Evolutionary conservation across 73 alveolate genomes (phyloP).

Genomic region (Paramecium primaurelia): DNA sequence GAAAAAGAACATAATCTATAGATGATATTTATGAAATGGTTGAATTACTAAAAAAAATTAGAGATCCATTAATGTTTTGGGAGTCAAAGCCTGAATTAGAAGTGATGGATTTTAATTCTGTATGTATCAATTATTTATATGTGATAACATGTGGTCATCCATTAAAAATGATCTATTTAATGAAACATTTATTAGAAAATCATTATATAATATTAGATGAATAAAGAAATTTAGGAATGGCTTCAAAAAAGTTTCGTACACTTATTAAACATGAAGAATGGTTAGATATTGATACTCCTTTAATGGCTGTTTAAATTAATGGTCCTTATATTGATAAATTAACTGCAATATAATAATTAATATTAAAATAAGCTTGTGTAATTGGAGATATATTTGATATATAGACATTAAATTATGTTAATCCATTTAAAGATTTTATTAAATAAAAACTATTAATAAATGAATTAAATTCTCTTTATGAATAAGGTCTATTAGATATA

Average conservation of each 20-base stretch:
- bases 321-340: constrained; percentile 25
- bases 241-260: background rate
- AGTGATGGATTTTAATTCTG: constrained; percentile 14
- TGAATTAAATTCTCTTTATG: background rate
- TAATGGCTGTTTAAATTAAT: background rate
- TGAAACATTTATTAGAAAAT: background rate
- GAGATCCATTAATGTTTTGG: constrained; percentile 46
- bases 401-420: background rate
- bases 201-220: background rate
- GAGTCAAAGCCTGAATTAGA: constrained; percentile 46
- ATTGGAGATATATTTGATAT: constrained; percentile 41
- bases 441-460: background rate
- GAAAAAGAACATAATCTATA: background rate
- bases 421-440: constrained; percentile 21
- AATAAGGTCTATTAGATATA: background rate
- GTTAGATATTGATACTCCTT: background rate
- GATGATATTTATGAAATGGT: constrained; percentile 23
- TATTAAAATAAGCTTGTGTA: constrained; percentile 18
- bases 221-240: background rate
- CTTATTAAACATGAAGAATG: constrained; percentile 23
- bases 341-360: background rate
- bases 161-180: background rate
- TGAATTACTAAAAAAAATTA: background rate
- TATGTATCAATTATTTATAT: background rate
- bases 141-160: constrained; percentile 13